A percentile compares a stretch with the other conserved stretches of the same genome.
Conservation (phyloP, 2,329 filamentous ascomycete genomes). For the Ophiocordyceps australis region DNA sequence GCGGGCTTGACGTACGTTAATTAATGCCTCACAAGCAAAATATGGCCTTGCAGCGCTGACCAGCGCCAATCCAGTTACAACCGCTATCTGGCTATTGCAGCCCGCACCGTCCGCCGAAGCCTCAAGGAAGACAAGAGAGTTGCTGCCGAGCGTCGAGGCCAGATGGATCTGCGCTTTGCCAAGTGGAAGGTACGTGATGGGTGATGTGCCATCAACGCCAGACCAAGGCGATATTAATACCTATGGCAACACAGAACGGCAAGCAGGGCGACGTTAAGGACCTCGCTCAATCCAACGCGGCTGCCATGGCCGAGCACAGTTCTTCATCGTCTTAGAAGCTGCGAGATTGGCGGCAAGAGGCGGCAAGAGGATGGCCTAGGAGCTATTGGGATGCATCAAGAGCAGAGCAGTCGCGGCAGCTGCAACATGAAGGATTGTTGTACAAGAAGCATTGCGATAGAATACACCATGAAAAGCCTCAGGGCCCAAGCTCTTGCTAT, state of each 20-base stretch:
- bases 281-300: conserved; percentile 39
- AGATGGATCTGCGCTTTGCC: conserved; percentile 75
- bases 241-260: conserved; percentile 57
- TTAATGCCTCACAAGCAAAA: conserved; percentile 10
- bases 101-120: conserved; percentile 87
- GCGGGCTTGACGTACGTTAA: conserved; percentile 80
- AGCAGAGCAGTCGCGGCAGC: too few relatives aligned
- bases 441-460: too few relatives aligned
- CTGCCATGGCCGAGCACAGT: conserved; percentile 17
- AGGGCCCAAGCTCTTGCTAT: too few relatives aligned
- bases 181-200: conserved; percentile 67
- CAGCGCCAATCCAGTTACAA: conserved; percentile 98
- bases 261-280: conserved; percentile 80
- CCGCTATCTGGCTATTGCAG: conserved; percentile 92
- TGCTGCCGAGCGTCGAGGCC: conserved; percentile 71
- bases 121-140: conserved; percentile 92
- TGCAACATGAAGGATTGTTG: too few relatives aligned
- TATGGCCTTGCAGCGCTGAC: too few relatives aligned
- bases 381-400: too few relatives aligned
- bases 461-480: too few relatives aligned
- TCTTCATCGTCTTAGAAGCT: too few relatives aligned
- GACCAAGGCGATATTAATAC: conserved; percentile 12
- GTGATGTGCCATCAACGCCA: not conserved
- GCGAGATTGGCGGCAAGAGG: too few relatives aligned
- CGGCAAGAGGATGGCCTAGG: too few relatives aligned